A percentile compares a stretch with the other conserved stretches of the same genome.
These are phyloP conservation scores for Sporodiniella umbellata DNA, from an alignment of 371 early-diverging fungal genomes.

Conservation along the genomic window DNA sequence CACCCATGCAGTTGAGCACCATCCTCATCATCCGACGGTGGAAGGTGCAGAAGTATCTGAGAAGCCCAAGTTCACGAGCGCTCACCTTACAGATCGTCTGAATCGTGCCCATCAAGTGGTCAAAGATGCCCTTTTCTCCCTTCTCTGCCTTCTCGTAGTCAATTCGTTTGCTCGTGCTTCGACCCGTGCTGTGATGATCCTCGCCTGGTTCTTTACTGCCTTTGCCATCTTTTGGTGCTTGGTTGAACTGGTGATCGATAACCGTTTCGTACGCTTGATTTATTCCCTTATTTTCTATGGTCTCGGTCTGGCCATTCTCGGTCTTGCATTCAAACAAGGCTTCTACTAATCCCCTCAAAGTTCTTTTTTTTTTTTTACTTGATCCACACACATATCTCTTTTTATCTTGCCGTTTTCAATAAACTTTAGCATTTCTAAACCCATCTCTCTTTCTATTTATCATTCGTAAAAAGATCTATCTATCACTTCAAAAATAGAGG, in stretches of 20 bases:
- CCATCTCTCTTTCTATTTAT: too few species aligned
- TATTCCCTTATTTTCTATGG: constrained; percentile 8
- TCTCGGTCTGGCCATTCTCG: constrained; percentile 12
- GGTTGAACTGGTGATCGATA: constrained; percentile 8
- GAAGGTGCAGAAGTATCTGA: too few species aligned
- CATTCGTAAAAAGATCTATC: too few species aligned
- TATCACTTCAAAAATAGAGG: too few species aligned
- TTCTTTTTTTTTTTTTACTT: too few species aligned
- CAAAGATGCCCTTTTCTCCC: constrained; percentile 15
- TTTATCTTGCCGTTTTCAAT: too few species aligned
- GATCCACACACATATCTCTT: too few species aligned
- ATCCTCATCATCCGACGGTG: too few species aligned
- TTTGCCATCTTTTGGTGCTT: constrained; percentile 9
- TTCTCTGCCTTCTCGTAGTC: constrained; percentile 26
- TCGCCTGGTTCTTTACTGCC: constrained; percentile 30
- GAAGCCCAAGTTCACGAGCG: constrained; percentile 9
- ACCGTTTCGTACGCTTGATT: constrained; percentile 7
- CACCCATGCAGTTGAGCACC: constrained; percentile 5
- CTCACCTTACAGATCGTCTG: constrained; percentile 2
- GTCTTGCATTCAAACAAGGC: constrained; percentile 13
- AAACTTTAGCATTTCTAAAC: too few species aligned
- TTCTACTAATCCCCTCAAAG: too few species aligned
- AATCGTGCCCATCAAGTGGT: constrained; percentile 15
- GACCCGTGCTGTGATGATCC: constrained; percentile 33
- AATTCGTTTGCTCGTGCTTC: constrained; percentile 37